Percentiles rank a stretch among this genome's conserved stretches.
Evolutionary conservation across 2,329 filamentous ascomycete genomes (phyloP).

Genomic region (Penicillium sp.): DNA sequence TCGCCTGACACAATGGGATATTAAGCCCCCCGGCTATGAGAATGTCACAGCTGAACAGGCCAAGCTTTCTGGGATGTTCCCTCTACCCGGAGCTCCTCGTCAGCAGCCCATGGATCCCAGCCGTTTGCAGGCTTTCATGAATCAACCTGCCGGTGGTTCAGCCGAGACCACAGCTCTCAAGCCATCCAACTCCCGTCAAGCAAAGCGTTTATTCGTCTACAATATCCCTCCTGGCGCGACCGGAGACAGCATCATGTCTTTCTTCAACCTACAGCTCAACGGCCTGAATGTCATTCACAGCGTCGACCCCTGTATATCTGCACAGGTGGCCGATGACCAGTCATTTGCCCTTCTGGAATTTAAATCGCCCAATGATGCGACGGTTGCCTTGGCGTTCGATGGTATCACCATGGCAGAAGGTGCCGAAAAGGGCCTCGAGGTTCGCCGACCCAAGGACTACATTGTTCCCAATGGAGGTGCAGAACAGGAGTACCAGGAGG

Average conservation of each 20-base stretch:
- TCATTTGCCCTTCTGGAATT: constrained; percentile 90
- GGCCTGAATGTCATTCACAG: constrained; percentile 89
- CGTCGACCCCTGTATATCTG: constrained; percentile 80
- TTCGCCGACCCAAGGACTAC: constrained; percentile 92
- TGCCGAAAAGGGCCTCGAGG: constrained; percentile 65
- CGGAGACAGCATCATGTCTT: constrained; percentile 75
- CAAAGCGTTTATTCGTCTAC: constrained; percentile 86
- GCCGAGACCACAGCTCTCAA: constrained; percentile 78
- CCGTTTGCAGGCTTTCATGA: constrained; percentile 94
- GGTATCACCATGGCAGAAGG: constrained; percentile 84
- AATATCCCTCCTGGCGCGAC: constrained; percentile 75
- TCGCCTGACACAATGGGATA: constrained; percentile 97
- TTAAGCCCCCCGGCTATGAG: constrained; percentile 97
- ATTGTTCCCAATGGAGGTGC: constrained; percentile 83
- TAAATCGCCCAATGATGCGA: constrained; percentile 82
- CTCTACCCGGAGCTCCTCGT: constrained; percentile 89
- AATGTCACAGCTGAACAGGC: constrained; percentile 98
- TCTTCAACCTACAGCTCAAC: constrained; percentile 97
- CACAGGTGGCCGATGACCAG: constrained; percentile 77
- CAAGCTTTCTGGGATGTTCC: constrained; percentile 94
- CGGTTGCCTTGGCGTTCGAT: constrained; percentile 85
- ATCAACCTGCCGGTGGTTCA: constrained; percentile 71
- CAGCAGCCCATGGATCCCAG: constrained; percentile 94
- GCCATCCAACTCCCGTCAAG: constrained; percentile 89
- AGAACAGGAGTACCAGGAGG: constrained; percentile 72